These are phyloP conservation scores for Leucosporidium creatinivorum DNA, from an alignment of 768 basidiomycete species.

Conservation along the genomic window DNA sequence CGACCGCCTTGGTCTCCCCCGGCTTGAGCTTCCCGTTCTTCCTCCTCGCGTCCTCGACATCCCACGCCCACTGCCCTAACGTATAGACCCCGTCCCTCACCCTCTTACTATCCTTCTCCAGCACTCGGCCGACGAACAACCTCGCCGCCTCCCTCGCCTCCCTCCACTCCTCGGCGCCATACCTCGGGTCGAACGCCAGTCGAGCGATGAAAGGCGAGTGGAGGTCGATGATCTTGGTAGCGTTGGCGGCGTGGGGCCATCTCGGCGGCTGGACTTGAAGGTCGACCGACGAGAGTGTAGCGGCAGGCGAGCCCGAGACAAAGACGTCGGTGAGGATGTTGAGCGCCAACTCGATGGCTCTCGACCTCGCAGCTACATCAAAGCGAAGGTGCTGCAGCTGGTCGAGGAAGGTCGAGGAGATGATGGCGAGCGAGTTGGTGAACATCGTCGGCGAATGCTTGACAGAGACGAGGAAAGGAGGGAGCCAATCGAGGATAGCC, in stretches of 20 bases:
- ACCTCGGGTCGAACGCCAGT: slow-evolving; percentile 35
- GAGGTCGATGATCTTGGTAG: slow-evolving; percentile 36
- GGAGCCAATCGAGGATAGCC: slow-evolving; percentile 61
- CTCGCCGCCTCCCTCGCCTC: slow-evolving; percentile 16
- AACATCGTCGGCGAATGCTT: slow-evolving; percentile 47
- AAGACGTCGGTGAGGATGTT: slow-evolving; percentile 28
- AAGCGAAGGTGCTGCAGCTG: slow-evolving; percentile 74
- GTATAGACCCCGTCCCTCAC: slow-evolving; percentile 14
- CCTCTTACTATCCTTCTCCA: slow-evolving; percentile 15
- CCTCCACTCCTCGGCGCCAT: slow-evolving; percentile 32
- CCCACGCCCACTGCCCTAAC: neutral
- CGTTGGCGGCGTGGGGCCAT: slow-evolving; percentile 39
- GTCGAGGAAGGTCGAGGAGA: slow-evolving; percentile 67
- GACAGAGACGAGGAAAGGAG: slow-evolving; percentile 56
- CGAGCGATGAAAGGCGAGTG: slow-evolving; percentile 40
- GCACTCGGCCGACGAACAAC: slow-evolving; percentile 10
- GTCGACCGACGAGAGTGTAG: slow-evolving; percentile 46
- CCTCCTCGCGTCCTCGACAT: slow-evolving; percentile 9
- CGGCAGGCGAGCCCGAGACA: slow-evolving; percentile 30
- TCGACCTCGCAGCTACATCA: slow-evolving; percentile 50
- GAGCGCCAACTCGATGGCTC: slow-evolving; percentile 55
- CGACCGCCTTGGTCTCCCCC: slow-evolving; percentile 3
- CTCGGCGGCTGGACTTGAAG: neutral
- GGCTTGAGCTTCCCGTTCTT: slow-evolving; percentile 2
- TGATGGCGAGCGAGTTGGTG: slow-evolving; percentile 63